phyloP scores from a whole-genome alignment of 495 filamentous ascomycete species.

The Tuber microsphaerosporum region DNA sequence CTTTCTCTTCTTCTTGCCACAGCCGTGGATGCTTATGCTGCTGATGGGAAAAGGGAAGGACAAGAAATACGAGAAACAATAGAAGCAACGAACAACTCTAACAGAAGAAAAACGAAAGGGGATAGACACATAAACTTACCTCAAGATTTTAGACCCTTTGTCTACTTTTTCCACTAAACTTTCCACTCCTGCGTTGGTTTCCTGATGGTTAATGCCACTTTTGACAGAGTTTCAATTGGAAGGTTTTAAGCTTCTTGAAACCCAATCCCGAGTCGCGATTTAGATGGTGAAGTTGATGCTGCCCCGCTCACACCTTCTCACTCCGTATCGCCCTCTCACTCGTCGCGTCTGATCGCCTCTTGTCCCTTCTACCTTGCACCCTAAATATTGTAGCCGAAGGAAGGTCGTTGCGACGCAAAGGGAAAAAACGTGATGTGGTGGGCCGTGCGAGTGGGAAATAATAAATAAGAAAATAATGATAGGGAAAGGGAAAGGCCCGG shows the following conservation, averaged over 20 bases:
- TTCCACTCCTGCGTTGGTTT: background rate
- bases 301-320: constrained; percentile 20
- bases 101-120: background rate
- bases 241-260: background rate
- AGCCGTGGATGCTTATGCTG: constrained; percentile 1
- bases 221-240: constrained; percentile 1
- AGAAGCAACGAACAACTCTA: background rate
- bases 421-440: constrained; percentile 27
- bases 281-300: constrained; percentile 1
- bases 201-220: background rate
- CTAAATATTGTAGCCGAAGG: constrained; percentile 16
- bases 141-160: background rate
- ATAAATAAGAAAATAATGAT: constrained; percentile 13
- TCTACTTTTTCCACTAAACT: background rate
- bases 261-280: constrained; percentile 1
- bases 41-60: background rate
- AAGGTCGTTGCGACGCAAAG: constrained; percentile 14
- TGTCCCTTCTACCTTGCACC: constrained; percentile 11
- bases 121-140: background rate
- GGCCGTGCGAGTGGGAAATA: constrained; percentile 17
- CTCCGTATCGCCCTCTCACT: constrained; percentile 14
- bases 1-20: constrained; percentile 3
- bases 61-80: background rate
- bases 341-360: constrained; percentile 16
- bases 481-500: constrained; percentile 4